Evolutionary conservation across 2,329 filamentous ascomycete species (phyloP).

Genomic region (Paecilomyces niveus): DNA sequence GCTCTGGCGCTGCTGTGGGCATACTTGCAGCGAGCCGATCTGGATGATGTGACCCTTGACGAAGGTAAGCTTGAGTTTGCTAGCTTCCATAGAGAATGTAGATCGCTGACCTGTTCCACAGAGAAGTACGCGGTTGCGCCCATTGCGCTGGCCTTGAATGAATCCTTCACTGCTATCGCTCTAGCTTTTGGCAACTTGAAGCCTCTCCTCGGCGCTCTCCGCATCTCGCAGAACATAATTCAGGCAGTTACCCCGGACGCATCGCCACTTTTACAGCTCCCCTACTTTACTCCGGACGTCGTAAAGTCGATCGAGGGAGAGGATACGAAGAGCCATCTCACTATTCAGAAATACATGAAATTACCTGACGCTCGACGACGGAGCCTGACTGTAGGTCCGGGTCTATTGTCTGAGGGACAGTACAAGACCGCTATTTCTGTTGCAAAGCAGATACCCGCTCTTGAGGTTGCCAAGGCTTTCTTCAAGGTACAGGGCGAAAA

Average conservation of each 20-base stretch:
- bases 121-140: slow-evolving; percentile 87
- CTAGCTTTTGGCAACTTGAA: slow-evolving; percentile 79
- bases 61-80: slow-evolving; percentile 40
- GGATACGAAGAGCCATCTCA: slow-evolving; percentile 62
- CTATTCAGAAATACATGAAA: slow-evolving; percentile 83
- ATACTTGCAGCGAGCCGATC: slow-evolving; percentile 80
- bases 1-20: slow-evolving; percentile 88
- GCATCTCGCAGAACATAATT: slow-evolving; percentile 75
- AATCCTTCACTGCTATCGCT: slow-evolving; percentile 78
- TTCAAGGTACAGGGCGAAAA: slow-evolving; percentile 98
- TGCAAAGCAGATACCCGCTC: slow-evolving; percentile 73
- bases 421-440: slow-evolving; percentile 70
- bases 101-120: slow-evolving; percentile 10
- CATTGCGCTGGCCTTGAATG: slow-evolving; percentile 75
- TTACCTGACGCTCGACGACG: slow-evolving; percentile 68
- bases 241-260: slow-evolving; percentile 79
- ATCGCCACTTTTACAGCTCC: slow-evolving; percentile 86
- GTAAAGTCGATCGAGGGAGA: slow-evolving; percentile 47
- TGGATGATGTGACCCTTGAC: slow-evolving; percentile 70
- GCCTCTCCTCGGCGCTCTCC: slow-evolving; percentile 76
- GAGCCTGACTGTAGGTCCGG: slow-evolving; percentile 60
- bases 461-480: slow-evolving; percentile 85
- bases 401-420: slow-evolving; percentile 65
- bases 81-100: background rate
- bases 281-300: slow-evolving; percentile 65